Evolutionary conservation across 148 eudicot species (phyloP), one percentile per base, ranked within the genome.

Genomic region (Linanthus parryae): DNA sequence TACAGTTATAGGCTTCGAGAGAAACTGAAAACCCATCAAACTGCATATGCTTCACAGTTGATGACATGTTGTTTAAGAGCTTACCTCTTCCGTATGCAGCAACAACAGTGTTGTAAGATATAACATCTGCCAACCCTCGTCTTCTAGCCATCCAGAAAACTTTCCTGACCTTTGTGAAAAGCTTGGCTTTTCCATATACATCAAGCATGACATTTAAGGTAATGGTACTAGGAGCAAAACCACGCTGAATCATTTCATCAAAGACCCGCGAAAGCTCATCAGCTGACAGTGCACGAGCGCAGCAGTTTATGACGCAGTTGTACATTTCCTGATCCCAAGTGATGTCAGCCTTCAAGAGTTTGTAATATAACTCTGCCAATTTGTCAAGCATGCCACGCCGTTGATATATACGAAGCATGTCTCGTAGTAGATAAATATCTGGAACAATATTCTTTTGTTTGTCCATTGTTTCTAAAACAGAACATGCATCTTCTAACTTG

Each of bases 271-370:
- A 76, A 19, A 91, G 81, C 77, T 91, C 98, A 69, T 91, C 95
- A 30, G 83, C 69, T 16, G 94, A 90, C 54, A 91, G 55, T 47
- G 96, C 89, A 66, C 59, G 82, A 44, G 98, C 94, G 70, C 98
- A 91, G 61, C 98, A 91, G 58, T 91, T 91, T 64, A 91, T 83
- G 44, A 84, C 77, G 52, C 90, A 83, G 36, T 81, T 87, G 56
- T 91, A 87, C 96, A 87, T 79, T 63, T 91, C 95, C 73, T 83
- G 79, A 68, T 91, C 96, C 98, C 95, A 87, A 17, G 51, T 61
- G 18, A 77, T 31, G 35, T 72, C 79, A 30, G 57, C 61, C 67
- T 87, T 91, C 77, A 77, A 57, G 54, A 65, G 72, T 66, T 65
- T 84, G 72, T 91, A 86, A 59, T 91, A 91, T 44, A 87, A 48